phyloP scores from a whole-genome alignment of 1,284 basidiomycete species.

The Irpex sp. region DNA sequence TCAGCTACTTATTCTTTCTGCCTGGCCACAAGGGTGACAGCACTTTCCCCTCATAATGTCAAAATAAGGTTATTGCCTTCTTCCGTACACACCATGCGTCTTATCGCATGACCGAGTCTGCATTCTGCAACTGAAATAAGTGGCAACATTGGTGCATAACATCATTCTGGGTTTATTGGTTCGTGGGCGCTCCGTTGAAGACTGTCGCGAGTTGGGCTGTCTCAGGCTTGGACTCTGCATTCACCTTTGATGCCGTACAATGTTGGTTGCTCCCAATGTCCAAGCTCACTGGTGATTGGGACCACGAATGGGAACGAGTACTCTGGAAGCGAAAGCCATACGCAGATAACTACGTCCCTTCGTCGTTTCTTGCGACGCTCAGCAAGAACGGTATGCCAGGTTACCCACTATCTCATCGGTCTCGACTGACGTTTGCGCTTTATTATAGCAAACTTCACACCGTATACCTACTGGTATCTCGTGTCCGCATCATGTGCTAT shows the following conservation, averaged over 20 bases:
- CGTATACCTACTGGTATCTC: conserved; percentile 73
- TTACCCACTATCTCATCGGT: neutral
- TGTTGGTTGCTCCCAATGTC: neutral
- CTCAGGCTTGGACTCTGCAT: too few species aligned
- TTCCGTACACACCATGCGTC: too few species aligned
- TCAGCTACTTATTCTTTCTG: too few species aligned
- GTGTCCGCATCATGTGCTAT: conserved; percentile 74
- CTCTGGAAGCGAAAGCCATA: conserved; percentile 80
- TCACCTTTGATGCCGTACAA: neutral
- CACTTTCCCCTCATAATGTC: too few species aligned
- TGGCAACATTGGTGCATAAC: neutral
- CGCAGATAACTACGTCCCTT: conserved; percentile 85
- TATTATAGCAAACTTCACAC: conserved; percentile 65
- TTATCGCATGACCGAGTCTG: neutral
- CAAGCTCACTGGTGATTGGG: conserved; percentile 47
- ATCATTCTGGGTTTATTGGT: neutral
- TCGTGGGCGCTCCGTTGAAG: neutral
- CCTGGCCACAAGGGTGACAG: too few species aligned
- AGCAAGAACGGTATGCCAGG: conserved; percentile 68
- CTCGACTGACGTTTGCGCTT: conserved; percentile 22
- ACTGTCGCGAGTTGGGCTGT: too few species aligned
- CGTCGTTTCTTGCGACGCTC: conserved; percentile 76
- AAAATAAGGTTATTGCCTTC: too few species aligned
- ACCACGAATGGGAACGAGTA: conserved; percentile 73
- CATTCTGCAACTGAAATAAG: too few species aligned